These are phyloP conservation scores for Candida boleticola DNA, from an alignment of 805 yeast species.

Conservation along the genomic window DNA sequence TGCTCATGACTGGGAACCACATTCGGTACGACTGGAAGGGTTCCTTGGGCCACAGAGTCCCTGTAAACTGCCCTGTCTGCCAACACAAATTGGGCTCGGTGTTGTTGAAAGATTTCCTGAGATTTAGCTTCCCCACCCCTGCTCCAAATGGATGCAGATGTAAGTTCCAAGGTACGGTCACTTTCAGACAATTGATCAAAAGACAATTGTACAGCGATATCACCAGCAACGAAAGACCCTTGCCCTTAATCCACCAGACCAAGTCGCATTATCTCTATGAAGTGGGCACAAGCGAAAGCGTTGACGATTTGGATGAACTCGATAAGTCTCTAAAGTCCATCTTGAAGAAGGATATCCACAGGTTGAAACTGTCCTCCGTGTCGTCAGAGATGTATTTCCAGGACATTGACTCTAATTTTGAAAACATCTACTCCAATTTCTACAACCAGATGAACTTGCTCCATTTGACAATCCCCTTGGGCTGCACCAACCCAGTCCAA, in stretches of 20 bases:
- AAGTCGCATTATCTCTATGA: background rate
- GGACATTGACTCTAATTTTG: background rate
- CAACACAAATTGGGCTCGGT: background rate
- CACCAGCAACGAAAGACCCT: background rate
- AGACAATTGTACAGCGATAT: conserved; percentile 2
- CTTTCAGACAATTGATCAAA: background rate
- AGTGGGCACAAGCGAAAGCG: background rate
- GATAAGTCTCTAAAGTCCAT: background rate
- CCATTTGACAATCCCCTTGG: background rate
- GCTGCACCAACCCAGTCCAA: background rate
- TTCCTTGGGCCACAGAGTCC: background rate
- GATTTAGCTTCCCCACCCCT: background rate
- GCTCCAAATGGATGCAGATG: conserved; percentile 2
- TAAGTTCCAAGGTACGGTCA: conserved; percentile 3
- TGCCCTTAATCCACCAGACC: conserved; percentile 3
- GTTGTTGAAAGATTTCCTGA: background rate
- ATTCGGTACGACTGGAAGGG: conserved; percentile 1
- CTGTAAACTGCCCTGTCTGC: conserved; percentile 4
- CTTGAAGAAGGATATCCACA: background rate
- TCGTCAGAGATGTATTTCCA: background rate
- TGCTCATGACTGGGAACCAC: background rate
- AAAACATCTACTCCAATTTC: background rate
- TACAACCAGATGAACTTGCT: background rate
- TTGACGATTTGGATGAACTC: conserved; percentile 1
- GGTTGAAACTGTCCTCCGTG: background rate